Conservation (phyloP, 2,329 filamentous ascomycete genomes). For the Volutella citrinella region DNA sequence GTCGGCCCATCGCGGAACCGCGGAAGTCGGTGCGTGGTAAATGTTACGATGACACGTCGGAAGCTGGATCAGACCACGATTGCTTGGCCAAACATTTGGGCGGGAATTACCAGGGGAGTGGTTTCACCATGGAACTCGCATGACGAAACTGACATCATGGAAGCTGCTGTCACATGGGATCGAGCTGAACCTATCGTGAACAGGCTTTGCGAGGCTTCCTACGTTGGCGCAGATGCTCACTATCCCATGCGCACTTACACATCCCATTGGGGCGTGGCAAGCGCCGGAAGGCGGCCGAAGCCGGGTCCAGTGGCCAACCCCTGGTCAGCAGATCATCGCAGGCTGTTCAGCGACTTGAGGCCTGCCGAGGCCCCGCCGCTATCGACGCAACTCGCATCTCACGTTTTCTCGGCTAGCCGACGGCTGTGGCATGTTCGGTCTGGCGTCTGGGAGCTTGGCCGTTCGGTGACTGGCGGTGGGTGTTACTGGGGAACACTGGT, state of each 20-base stretch:
- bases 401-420: constrained; percentile 2
- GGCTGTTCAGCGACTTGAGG: not conserved
- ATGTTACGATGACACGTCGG: too few relatives aligned
- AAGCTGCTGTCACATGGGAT: too few relatives aligned
- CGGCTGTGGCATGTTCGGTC: constrained; percentile 8
- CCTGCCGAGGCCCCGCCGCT: constrained; percentile 18
- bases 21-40: too few relatives aligned
- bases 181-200: too few relatives aligned
- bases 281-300: constrained; percentile 19
- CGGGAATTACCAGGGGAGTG: too few relatives aligned
- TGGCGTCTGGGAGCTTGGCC: constrained; percentile 1
- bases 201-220: too few relatives aligned
- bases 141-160: too few relatives aligned
- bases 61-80: too few relatives aligned
- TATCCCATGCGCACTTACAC: constrained; percentile 1
- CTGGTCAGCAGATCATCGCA: constrained; percentile 20
- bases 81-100: too few relatives aligned
- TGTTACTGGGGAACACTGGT: constrained; percentile 3
- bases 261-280: constrained; percentile 15
- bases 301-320: constrained; percentile 10
- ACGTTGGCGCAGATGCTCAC: too few relatives aligned
- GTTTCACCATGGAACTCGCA: too few relatives aligned
- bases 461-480: constrained; percentile 6
- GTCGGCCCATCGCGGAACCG: too few relatives aligned
- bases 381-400: constrained; percentile 4